Evolutionary conservation across 2,329 filamentous ascomycete genomes (phyloP).

Genomic region (Microthyrium microscopicum): DNA sequence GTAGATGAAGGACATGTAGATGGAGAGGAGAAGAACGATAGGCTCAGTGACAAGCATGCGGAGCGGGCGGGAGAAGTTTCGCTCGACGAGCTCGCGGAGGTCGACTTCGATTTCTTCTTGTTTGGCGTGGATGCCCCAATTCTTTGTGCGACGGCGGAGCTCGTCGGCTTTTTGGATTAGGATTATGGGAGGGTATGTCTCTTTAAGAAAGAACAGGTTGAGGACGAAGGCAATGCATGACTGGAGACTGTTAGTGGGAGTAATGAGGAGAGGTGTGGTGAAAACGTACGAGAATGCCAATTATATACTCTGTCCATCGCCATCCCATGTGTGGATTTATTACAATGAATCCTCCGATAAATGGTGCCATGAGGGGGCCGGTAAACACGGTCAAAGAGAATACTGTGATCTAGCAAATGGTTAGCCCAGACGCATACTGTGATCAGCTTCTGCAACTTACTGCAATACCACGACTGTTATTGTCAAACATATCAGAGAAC

Average conservation of each 20-base stretch:
- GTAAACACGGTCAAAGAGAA: slow-evolving; percentile 37
- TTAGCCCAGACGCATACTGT: not conserved
- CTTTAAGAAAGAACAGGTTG: slow-evolving; percentile 36
- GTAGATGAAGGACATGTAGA: slow-evolving; percentile 28
- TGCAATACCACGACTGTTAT: slow-evolving; percentile 23
- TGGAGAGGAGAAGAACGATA: slow-evolving; percentile 29
- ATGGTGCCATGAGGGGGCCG: slow-evolving; percentile 35
- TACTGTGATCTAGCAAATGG: slow-evolving; percentile 23
- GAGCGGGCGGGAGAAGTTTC: slow-evolving; percentile 36
- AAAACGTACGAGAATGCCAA: no score
- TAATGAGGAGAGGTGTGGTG: no score
- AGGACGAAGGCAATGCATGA: slow-evolving; percentile 33
- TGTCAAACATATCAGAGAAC: slow-evolving; percentile 40
- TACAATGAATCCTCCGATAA: slow-evolving; percentile 38
- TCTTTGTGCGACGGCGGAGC: slow-evolving; percentile 36
- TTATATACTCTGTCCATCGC: no score
- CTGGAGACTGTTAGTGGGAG: no score
- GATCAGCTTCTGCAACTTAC: slow-evolving; percentile 5
- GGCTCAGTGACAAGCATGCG: slow-evolving; percentile 33
- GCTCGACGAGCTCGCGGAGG: slow-evolving; percentile 30
- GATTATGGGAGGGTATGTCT: slow-evolving; percentile 42
- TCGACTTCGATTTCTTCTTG: slow-evolving; percentile 37
- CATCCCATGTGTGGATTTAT: slow-evolving; percentile 31
- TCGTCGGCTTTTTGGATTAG: slow-evolving; percentile 39
- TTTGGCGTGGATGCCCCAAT: slow-evolving; percentile 46